Conservation (phyloP, 441 rosid species). For the Pelargonium cotyledonis region DNA sequence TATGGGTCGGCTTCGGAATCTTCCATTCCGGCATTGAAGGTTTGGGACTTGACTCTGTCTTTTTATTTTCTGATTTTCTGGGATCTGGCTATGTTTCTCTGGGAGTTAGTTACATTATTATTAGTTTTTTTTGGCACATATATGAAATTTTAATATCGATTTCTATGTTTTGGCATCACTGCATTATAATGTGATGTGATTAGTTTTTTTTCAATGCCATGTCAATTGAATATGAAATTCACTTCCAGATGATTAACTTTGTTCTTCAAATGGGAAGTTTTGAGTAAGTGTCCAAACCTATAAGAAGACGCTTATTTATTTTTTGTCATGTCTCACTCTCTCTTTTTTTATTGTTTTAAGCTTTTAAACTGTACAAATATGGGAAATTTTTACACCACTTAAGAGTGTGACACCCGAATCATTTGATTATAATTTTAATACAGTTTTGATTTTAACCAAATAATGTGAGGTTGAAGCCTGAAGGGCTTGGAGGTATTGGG, state of each 20-base stretch:
- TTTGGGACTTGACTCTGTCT: neutral
- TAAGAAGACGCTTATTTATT: neutral
- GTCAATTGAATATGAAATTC: too few relatives aligned
- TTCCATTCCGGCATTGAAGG: conserved; percentile 9
- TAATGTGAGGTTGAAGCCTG: neutral
- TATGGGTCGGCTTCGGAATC: conserved; percentile 8
- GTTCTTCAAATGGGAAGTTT: neutral
- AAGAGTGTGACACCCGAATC: neutral
- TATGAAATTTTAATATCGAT: too few relatives aligned
- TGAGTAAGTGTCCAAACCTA: neutral
- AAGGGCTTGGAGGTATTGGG: neutral
- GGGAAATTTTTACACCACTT: neutral
- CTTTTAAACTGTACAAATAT: neutral
- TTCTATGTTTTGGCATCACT: too few relatives aligned
- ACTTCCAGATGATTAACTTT: too few relatives aligned
- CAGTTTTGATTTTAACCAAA: neutral
- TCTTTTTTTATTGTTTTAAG: neutral
- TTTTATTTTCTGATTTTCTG: neutral
- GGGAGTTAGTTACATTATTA: too few relatives aligned
- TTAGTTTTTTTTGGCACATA: too few relatives aligned
- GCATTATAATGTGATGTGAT: too few relatives aligned
- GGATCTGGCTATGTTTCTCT: neutral
- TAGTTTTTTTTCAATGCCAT: too few relatives aligned
- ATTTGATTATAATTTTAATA: neutral
- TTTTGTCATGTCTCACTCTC: neutral